A percentile compares a stretch with the other conserved stretches of the same genome.
These are phyloP conservation scores for Fusarium tanahbumbuense DNA, from an alignment of 2,329 filamentous ascomycete genomes.

Conservation along the genomic window DNA sequence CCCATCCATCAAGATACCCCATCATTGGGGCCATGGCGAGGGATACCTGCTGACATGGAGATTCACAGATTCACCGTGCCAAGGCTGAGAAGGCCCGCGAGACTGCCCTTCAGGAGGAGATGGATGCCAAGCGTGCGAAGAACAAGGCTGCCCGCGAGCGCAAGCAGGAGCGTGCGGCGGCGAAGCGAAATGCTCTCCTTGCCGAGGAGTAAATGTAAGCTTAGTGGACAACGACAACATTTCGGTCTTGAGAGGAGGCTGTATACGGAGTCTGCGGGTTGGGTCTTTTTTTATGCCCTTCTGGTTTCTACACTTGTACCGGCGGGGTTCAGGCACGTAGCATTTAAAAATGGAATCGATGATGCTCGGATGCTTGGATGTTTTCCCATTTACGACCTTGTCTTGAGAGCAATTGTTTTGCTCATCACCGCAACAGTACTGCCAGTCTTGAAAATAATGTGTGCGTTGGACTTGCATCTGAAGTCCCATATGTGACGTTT, in stretches of 20 bases:
- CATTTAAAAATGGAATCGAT: constrained; percentile 67
- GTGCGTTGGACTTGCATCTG: constrained; percentile 17
- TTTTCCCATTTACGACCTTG: constrained; percentile 40
- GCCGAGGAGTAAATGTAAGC: constrained; percentile 71
- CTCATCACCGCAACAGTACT: constrained; percentile 25
- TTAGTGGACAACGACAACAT: constrained; percentile 58
- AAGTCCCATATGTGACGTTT: constrained; percentile 6
- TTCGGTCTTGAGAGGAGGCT: constrained; percentile 65
- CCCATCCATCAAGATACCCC: constrained; percentile 25
- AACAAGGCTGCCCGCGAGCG: constrained; percentile 99
- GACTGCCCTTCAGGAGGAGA: constrained; percentile 96
- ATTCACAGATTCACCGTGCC: constrained; percentile 93
- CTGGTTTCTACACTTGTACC: constrained; percentile 61
- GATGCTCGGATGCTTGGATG: constrained; percentile 54
- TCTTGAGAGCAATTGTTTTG: constrained; percentile 29
- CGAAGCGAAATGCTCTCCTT: constrained; percentile 89
- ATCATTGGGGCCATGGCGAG: background rate
- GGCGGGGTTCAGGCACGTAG: constrained; percentile 67
- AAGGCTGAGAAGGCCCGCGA: constrained; percentile 99
- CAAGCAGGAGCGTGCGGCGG: constrained; percentile 89
- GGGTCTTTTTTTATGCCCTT: constrained; percentile 63
- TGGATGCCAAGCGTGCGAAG: constrained; percentile 99
- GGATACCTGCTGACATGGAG: constrained; percentile 34
- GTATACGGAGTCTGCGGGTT: constrained; percentile 71
- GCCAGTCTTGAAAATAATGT: constrained; percentile 41